These are phyloP conservation scores for Solanum pinnatisectum DNA, from an alignment of 257 asterid species.

Conservation along the genomic window DNA sequence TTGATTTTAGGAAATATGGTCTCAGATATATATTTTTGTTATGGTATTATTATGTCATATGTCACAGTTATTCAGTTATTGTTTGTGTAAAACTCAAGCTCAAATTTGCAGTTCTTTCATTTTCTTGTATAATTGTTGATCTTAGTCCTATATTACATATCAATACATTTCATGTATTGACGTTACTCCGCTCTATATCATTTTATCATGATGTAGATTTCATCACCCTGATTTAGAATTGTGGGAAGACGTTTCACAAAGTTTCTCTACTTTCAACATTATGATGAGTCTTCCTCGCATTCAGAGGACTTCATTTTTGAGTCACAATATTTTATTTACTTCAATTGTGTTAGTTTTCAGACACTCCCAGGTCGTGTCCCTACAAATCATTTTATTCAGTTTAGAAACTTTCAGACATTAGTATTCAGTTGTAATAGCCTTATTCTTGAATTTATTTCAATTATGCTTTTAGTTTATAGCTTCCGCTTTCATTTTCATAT, in stretches of 20 bases:
- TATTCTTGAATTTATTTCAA: background rate
- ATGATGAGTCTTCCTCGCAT: background rate
- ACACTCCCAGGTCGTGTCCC: background rate
- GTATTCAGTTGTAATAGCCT: too few species aligned
- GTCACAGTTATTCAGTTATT: background rate
- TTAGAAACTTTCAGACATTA: too few species aligned
- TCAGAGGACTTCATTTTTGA: background rate
- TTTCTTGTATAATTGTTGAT: too few species aligned
- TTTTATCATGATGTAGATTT: background rate
- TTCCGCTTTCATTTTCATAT: background rate
- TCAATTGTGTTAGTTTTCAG: background rate
- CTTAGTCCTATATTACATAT: background rate
- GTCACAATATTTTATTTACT: background rate
- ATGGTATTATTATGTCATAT: background rate
- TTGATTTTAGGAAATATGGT: background rate
- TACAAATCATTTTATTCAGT: too few species aligned
- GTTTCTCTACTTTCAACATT: background rate
- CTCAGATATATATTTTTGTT: too few species aligned
- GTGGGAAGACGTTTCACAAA: background rate
- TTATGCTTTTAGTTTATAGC: background rate
- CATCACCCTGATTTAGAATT: background rate
- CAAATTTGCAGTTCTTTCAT: background rate
- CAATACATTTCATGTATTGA: background rate
- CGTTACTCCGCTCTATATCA: background rate
- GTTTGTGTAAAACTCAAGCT: too few species aligned